Conservation (phyloP, 345 rosid species). For the Bretschneidera sinensis region DNA sequence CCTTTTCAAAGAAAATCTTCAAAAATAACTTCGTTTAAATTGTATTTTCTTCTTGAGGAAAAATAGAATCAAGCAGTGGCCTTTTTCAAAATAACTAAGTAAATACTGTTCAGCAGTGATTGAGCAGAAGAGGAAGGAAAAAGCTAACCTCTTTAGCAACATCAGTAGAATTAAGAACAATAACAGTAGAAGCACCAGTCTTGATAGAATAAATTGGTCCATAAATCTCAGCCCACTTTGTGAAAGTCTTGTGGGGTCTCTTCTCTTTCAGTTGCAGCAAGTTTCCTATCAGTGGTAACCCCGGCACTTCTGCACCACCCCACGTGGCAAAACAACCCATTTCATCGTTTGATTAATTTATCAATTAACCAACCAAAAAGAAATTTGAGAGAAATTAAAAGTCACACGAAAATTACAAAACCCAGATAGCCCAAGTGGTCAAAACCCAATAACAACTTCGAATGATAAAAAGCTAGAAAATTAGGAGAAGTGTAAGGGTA, state of each 20-base stretch:
- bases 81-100: too few relatives aligned
- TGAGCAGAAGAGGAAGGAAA: background rate
- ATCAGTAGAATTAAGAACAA: constrained; percentile 63
- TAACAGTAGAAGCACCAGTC: constrained; percentile 58
- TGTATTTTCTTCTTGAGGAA: too few relatives aligned
- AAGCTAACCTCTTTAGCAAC: constrained; percentile 70
- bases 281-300: constrained; percentile 76
- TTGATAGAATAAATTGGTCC: constrained; percentile 78
- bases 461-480: background rate
- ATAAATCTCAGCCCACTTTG: constrained; percentile 72
- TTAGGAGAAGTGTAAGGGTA: constrained; percentile 1
- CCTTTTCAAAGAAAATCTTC: too few relatives aligned
- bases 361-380: background rate
- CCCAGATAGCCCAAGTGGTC: background rate
- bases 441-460: background rate
- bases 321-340: constrained; percentile 10
- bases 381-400: background rate
- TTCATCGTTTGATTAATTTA: background rate
- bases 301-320: constrained; percentile 64
- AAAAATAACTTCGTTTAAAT: too few relatives aligned
- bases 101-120: background rate
- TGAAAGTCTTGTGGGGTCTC: constrained; percentile 78
- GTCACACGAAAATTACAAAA: background rate
- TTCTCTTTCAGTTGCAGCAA: constrained; percentile 84
- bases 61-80: too few relatives aligned